Percentiles rank a stretch among this genome's conserved stretches.
These are phyloP conservation scores for Licmophora abbreviata DNA, from an alignment of 108 stramenopile species.

Conservation along the genomic window DNA sequence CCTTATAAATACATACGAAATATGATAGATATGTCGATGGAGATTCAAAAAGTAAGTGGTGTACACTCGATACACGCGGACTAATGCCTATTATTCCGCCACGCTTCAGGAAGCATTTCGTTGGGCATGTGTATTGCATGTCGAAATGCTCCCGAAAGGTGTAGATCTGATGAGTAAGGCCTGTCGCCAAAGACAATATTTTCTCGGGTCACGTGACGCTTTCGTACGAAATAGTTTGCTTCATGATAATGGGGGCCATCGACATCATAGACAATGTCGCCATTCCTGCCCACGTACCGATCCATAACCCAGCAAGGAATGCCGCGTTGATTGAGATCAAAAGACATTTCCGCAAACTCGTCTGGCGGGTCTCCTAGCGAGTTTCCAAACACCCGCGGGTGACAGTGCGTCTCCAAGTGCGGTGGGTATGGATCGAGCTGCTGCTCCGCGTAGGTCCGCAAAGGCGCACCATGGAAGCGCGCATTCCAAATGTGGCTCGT, in stretches of 20 bases:
- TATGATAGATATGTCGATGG: no score
- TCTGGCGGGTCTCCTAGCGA: background rate
- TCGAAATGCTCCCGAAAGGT: slow-evolving; percentile 24
- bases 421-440: slow-evolving; percentile 46
- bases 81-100: slow-evolving; percentile 10
- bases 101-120: slow-evolving; percentile 24
- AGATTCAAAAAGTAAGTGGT: no score
- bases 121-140: slow-evolving; percentile 27
- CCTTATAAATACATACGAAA: no score
- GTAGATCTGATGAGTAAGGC: slow-evolving; percentile 27
- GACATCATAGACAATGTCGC: slow-evolving; percentile 4
- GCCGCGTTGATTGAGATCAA: background rate
- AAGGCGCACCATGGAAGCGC: background rate
- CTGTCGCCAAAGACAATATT: slow-evolving; percentile 22
- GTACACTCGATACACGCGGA: no score
- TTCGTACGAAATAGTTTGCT: background rate
- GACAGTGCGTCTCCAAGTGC: slow-evolving; percentile 29
- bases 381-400: background rate
- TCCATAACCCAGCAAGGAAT: background rate
- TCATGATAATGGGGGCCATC: background rate
- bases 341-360: background rate
- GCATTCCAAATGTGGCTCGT: slow-evolving; percentile 14
- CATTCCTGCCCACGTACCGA: no score
- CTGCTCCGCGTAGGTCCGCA: slow-evolving; percentile 1
- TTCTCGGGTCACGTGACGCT: background rate